phyloP scores from a whole-genome alignment of 106 monocot genomes.

The Dendrobium huoshanense region DNA sequence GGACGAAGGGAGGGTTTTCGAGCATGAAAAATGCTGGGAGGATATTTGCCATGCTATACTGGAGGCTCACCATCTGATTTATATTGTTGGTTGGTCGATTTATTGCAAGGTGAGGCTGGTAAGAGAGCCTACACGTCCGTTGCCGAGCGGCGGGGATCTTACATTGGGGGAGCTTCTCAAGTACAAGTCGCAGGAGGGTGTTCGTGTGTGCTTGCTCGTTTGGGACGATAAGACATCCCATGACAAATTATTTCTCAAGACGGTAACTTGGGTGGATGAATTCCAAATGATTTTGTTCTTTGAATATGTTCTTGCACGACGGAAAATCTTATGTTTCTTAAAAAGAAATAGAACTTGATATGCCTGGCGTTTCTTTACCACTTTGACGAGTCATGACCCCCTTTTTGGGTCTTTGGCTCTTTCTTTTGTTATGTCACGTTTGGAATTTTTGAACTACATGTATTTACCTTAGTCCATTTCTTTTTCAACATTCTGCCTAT shows the following conservation, averaged over 20 bases:
- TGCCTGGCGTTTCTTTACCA: background rate
- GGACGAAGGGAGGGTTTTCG: constrained; percentile 31
- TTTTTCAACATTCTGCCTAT: background rate
- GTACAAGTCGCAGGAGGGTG: constrained; percentile 79
- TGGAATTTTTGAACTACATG: background rate
- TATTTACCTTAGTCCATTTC: background rate
- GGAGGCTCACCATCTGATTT: constrained; percentile 73
- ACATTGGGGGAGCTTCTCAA: constrained; percentile 66
- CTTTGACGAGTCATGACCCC: background rate
- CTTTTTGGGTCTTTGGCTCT: background rate
- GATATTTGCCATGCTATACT: constrained; percentile 76
- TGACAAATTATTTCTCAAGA: constrained; percentile 40
- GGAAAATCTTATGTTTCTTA: background rate
- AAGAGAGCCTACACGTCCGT: constrained; percentile 37
- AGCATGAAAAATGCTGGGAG: constrained; percentile 62
- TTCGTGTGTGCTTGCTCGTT: constrained; percentile 60
- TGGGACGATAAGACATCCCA: constrained; percentile 80
- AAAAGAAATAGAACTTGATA: background rate
- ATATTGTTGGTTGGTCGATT: constrained; percentile 67
- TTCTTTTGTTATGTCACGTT: background rate
- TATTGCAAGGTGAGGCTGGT: constrained; percentile 52
- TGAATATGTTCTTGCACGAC: background rate
- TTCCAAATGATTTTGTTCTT: background rate
- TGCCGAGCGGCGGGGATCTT: constrained; percentile 19
- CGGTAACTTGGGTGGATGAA: constrained; percentile 21